Conservation (phyloP, 1,139 yeast genomes). For the Saccharomyces hybrid region DNA sequence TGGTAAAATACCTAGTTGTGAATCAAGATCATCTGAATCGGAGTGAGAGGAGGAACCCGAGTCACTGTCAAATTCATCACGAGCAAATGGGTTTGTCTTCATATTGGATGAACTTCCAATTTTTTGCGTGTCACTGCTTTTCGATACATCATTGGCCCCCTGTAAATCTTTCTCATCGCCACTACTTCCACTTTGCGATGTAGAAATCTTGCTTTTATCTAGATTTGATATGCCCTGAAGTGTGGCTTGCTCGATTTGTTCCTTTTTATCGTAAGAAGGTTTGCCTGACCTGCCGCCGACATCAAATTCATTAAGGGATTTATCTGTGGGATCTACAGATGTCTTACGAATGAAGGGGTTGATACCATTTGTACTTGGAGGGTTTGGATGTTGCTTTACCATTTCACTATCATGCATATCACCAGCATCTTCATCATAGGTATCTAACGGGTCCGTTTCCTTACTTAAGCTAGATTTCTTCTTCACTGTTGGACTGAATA, state of each 20-base stretch:
- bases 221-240: conserved; percentile 2
- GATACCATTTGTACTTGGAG: background rate
- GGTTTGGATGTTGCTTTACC: background rate
- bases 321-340: background rate
- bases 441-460: conserved; percentile 14
- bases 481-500: conserved; percentile 7
- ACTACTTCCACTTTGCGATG: background rate
- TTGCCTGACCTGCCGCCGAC: background rate
- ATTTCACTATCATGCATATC: background rate
- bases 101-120: background rate
- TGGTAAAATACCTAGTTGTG: conserved; percentile 2
- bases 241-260: conserved; percentile 1
- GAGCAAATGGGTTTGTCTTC: background rate
- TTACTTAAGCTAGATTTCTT: conserved; percentile 24
- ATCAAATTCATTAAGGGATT: too few relatives aligned
- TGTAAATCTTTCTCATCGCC: background rate
- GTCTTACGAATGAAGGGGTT: too few relatives aligned
- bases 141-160: background rate
- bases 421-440: background rate
- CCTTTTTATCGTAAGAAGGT: background rate
- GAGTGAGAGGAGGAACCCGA: conserved; percentile 1
- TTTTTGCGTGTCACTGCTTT: background rate
- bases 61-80: background rate
- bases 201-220: background rate
- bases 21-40: conserved; percentile 4